A percentile compares a stretch with the other conserved stretches of the same genome.
These are phyloP conservation scores for Escovopsis weberi DNA, from an alignment of 2,329 filamentous ascomycete species.

Conservation along the genomic window DNA sequence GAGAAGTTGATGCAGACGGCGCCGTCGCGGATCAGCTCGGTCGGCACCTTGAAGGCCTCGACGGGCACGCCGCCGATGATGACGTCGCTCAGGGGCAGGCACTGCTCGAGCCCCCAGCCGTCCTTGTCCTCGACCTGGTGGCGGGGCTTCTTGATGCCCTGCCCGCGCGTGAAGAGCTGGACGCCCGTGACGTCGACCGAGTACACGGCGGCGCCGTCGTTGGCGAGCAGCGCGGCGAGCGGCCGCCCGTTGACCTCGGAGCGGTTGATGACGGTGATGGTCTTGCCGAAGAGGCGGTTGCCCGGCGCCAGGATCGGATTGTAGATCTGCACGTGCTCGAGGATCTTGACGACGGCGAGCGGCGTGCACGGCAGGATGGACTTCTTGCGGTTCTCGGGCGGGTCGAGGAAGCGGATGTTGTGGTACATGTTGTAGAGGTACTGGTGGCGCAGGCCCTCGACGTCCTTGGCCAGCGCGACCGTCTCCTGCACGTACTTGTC, in stretches of 20 bases:
- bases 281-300: conserved; percentile 84
- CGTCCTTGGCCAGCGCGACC: conserved; percentile 79
- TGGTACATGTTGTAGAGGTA: conserved; percentile 99
- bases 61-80: conserved; percentile 86
- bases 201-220: conserved; percentile 92
- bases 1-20: conserved; percentile 99
- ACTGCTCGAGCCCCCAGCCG: conserved; percentile 65
- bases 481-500: conserved; percentile 95
- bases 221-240: conserved; percentile 81
- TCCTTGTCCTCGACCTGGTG: conserved; percentile 80
- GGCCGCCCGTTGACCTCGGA: conserved; percentile 92
- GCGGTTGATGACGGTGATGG: conserved; percentile 90
- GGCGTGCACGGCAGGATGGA: conserved; percentile 92
- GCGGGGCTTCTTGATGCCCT: conserved; percentile 69
- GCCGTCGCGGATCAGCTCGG: conserved; percentile 68
- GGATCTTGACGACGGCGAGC: conserved; percentile 88
- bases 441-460: conserved; percentile 84
- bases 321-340: conserved; percentile 92
- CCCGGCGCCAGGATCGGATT: conserved; percentile 87
- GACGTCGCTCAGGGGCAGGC: conserved; percentile 78
- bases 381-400: conserved; percentile 63
- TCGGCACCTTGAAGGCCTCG: conserved; percentile 80
- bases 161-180: conserved; percentile 80
- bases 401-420: conserved; percentile 88
- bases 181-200: conserved; percentile 86